These are phyloP conservation scores for Phycomyces blakesleeanus DNA, from an alignment of 192 early-diverging fungal species.

Conservation along the genomic window DNA sequence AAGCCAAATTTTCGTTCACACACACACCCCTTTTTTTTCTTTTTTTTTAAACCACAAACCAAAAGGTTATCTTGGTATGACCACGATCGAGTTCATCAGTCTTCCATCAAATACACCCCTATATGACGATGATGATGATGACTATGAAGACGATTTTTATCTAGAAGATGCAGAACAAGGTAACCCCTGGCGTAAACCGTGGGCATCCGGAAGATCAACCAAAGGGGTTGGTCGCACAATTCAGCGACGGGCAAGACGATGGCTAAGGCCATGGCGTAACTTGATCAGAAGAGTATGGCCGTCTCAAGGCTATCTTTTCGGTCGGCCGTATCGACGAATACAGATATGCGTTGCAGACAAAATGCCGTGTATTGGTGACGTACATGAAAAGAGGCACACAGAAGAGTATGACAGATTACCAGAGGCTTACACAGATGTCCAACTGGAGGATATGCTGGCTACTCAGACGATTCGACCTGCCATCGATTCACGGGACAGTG, in stretches of 20 bases:
- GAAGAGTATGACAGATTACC: neutral
- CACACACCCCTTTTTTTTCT: constrained; percentile 12
- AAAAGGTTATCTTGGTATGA: constrained; percentile 23
- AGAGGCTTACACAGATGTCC: neutral
- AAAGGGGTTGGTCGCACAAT: neutral
- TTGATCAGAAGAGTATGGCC: neutral
- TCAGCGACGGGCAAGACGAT: neutral
- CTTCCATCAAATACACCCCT: constrained; percentile 15
- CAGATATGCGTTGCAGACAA: too few species aligned
- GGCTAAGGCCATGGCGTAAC: neutral
- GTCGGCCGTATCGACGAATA: neutral
- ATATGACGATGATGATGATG: constrained; percentile 10
- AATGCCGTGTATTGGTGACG: neutral
- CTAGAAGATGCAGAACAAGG: constrained; percentile 15
- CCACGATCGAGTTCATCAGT: constrained; percentile 30
- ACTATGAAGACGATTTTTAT: constrained; percentile 4
- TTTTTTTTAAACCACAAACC: constrained; percentile 20
- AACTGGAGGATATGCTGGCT: constrained; percentile 23
- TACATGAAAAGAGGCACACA: constrained; percentile 1
- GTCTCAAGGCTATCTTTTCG: neutral
- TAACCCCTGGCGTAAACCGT: constrained; percentile 21
- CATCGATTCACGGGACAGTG: neutral
- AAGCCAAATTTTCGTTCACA: neutral
- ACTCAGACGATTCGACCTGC: constrained; percentile 29
- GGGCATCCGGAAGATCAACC: constrained; percentile 8